Base-by-base conservation (phyloP, 208 protist species). In the Wallacemonas rigidus region DNA sequence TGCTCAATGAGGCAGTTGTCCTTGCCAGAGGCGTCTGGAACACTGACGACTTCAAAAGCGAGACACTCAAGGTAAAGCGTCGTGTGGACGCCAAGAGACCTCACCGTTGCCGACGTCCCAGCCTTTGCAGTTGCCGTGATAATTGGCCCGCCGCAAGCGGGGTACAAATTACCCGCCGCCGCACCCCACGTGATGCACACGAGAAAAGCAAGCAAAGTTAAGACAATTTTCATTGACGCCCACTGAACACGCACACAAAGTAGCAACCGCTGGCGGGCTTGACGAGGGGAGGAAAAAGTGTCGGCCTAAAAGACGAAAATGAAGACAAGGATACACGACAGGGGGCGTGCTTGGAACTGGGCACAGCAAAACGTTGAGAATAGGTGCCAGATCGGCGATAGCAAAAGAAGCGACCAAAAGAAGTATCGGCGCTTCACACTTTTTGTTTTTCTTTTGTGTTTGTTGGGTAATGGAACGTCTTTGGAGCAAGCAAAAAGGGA, bases 1-100 rank as follows among this genome's bases (percentile, higher is more conserved):
- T 90, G 85, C 15, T 45, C 39, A 17, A 92, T 71, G 2, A 68
- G 41, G 69, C 90, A 95, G 57, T 89, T 75, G 58, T 92, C 89
- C 14, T 60, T 68, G 50, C 73, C 79, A 8, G 36, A 45, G 14
- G 3, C 60, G 43, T 15, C 8, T 43, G 39, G 74, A 2, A 85
- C 53, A 9, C 81, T 88, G 2, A 62, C 78, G 15, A 95, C 80
- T 61, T 95, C 87, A 63, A 85, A 88, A 3, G 87, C 84, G 56
- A 95, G 71, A 69, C 90, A 95, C 35, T 56, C 45, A 26, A 95
- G 36, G n/a, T 72, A 72, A 35, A 92, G 1, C 17, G 69, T 61
- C 12, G 26, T 40, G 36, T 39, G 44, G 45, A 50, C 53, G 35
- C 36, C 38, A 55, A 87, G 69, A 44, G 0, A 58, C 40, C 68